Conservation (phyloP, 1,139 yeast genomes). For the Suhomyces bolitotheri region DNA sequence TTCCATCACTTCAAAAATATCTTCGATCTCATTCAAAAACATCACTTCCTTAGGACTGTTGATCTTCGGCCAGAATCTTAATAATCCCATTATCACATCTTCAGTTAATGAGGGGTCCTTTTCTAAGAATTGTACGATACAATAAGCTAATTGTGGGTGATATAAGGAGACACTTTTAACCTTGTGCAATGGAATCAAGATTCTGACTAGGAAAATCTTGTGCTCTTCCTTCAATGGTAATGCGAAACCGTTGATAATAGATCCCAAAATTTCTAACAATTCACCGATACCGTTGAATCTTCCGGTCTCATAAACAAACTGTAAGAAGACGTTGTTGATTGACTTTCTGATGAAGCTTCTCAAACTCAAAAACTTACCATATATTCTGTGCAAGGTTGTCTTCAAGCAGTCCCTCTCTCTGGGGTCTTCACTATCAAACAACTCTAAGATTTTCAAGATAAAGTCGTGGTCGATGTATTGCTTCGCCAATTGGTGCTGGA, state of each 20-base stretch:
- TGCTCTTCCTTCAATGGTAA: constrained; percentile 96
- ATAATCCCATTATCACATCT: constrained; percentile 89
- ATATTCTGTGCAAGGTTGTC: constrained; percentile 91
- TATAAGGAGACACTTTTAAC: constrained; percentile 83
- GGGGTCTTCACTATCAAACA: constrained; percentile 95
- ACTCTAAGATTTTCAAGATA: constrained; percentile 74
- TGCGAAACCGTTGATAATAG: constrained; percentile 97
- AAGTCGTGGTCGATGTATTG: constrained; percentile 91
- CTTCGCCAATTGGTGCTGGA: constrained; percentile 90
- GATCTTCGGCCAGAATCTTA: constrained; percentile 96
- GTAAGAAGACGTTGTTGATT: constrained; percentile 87
- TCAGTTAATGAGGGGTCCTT: constrained; percentile 91
- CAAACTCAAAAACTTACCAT: constrained; percentile 89
- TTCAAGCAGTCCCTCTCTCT: constrained; percentile 93
- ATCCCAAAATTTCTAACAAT: constrained; percentile 88
- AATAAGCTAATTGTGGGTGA: constrained; percentile 96
- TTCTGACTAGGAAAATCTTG: constrained; percentile 82
- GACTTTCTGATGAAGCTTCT: constrained; percentile 91
- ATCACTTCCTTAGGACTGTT: constrained; percentile 94
- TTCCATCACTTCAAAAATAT: constrained; percentile 93
- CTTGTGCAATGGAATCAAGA: constrained; percentile 91
- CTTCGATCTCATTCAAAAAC: constrained; percentile 95
- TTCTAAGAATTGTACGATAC: constrained; percentile 94
- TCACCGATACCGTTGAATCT: constrained; percentile 96
- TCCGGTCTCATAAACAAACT: constrained; percentile 92